These are phyloP conservation scores for Chamaecyparis obtusa DNA, from an alignment of 75 land plant genomes.

Conservation along the genomic window DNA sequence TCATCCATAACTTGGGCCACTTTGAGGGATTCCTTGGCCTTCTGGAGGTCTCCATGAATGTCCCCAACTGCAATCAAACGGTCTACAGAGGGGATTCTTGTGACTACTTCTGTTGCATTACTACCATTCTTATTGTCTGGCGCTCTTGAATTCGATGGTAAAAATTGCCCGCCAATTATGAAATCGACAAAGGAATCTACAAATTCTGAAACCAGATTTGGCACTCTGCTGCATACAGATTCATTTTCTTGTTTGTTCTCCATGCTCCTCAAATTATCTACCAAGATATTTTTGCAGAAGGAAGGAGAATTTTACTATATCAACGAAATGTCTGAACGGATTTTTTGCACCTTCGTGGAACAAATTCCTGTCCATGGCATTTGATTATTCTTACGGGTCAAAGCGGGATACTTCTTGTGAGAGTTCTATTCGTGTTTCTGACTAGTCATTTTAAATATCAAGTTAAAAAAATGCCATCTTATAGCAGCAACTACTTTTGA, in stretches of 20 bases:
- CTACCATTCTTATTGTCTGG: not conserved
- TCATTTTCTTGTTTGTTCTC: not conserved
- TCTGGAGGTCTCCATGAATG: slow-evolving; percentile 85
- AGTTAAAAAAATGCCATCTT: no score
- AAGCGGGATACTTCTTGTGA: no score
- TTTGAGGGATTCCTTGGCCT: slow-evolving; percentile 58
- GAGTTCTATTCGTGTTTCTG: no score
- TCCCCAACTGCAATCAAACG: slow-evolving; percentile 93
- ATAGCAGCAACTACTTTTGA: no score
- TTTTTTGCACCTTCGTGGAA: not conserved
- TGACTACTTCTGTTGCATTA: slow-evolving; percentile 7
- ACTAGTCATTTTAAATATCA: no score
- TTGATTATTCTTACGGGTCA: no score
- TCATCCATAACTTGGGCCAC: slow-evolving; percentile 66
- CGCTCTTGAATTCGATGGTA: slow-evolving; percentile 22
- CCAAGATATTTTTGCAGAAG: not conserved
- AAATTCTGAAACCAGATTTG: slow-evolving; percentile 64
- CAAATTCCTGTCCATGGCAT: no score
- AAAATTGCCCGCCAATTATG: slow-evolving; percentile 74
- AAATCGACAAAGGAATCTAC: slow-evolving; percentile 96
- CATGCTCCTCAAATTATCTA: not conserved
- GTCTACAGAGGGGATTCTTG: slow-evolving; percentile 52
- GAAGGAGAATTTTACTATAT: not conserved
- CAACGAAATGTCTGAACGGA: not conserved
- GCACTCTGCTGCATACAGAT: slow-evolving; percentile 34